Conservation (phyloP, 1,139 yeast genomes). For the Suhomyces anneliseae region DNA sequence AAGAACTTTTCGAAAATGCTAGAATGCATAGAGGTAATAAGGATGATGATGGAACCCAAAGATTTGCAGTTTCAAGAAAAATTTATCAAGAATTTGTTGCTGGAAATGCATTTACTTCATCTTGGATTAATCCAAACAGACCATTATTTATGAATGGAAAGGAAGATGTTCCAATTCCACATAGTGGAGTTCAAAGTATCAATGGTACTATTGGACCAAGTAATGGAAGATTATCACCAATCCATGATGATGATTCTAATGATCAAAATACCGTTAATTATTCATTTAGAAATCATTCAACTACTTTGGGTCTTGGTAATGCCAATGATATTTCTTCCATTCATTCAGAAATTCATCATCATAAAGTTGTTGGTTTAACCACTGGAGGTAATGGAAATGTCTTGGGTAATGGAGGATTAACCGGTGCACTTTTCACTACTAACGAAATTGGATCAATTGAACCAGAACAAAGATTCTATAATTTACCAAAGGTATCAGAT, state of each 20-base stretch:
- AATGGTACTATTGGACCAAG: constrained; percentile 2
- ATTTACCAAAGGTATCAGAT: constrained; percentile 47
- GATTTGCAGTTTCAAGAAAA: constrained; percentile 16
- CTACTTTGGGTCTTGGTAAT: constrained; percentile 39
- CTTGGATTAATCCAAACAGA: constrained; percentile 38
- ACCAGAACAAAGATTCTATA: constrained; percentile 12
- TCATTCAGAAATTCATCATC: constrained; percentile 35
- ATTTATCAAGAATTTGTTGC: constrained; percentile 32
- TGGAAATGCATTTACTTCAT: constrained; percentile 31
- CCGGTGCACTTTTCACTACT: constrained; percentile 1
- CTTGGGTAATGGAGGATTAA: not conserved
- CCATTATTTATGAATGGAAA: constrained; percentile 22
- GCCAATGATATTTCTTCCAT: constrained; percentile 45
- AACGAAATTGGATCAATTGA: constrained; percentile 23
- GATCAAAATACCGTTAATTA: constrained; percentile 6
- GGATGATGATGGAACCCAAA: constrained; percentile 9
- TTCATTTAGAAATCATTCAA: constrained; percentile 10
- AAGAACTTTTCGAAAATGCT: constrained; percentile 15
- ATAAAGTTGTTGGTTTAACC: constrained; percentile 6
- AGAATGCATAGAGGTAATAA: constrained; percentile 4
- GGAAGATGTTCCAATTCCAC: not conserved
- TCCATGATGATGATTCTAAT: constrained; percentile 3
- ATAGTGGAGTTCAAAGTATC: constrained; percentile 7
- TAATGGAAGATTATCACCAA: constrained; percentile 4
- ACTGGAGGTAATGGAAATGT: constrained; percentile 4